Conservation (phyloP, 1,139 yeast genomes). For the Yamadazyma sp. region DNA sequence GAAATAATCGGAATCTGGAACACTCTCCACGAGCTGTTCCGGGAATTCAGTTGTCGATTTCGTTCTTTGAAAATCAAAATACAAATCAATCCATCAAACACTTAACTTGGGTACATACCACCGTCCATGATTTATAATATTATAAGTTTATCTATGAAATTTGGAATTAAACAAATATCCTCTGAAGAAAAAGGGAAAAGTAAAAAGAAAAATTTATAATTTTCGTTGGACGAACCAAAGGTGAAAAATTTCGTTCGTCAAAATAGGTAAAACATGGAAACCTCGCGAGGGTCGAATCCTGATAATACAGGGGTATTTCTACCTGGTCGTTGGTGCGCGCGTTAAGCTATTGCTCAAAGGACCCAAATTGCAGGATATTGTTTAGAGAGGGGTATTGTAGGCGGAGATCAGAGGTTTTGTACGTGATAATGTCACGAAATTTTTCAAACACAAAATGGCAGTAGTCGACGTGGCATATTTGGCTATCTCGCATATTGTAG, state of each 20-base stretch:
- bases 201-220: constrained; percentile 4
- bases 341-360: too few species aligned
- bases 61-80: background rate
- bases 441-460: background rate
- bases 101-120: constrained; percentile 2
- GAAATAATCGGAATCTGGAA: background rate
- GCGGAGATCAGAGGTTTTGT: constrained; percentile 1
- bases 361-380: too few species aligned
- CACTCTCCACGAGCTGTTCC: too few species aligned
- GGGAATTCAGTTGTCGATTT: background rate
- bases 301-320: background rate
- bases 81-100: constrained; percentile 2
- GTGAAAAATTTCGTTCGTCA: constrained; percentile 5
- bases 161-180: constrained; percentile 4
- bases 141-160: constrained; percentile 1
- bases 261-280: background rate
- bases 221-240: constrained; percentile 5
- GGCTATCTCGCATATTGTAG: background rate
- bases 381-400: too few species aligned
- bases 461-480: too few species aligned
- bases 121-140: constrained; percentile 4
- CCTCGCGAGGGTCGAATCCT: constrained; percentile 1
- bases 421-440: background rate
- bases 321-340: too few species aligned
- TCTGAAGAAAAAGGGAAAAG: constrained; percentile 4